Conservation (phyloP, 495 filamentous ascomycete genomes). For the Daldinia concentrica region DNA sequence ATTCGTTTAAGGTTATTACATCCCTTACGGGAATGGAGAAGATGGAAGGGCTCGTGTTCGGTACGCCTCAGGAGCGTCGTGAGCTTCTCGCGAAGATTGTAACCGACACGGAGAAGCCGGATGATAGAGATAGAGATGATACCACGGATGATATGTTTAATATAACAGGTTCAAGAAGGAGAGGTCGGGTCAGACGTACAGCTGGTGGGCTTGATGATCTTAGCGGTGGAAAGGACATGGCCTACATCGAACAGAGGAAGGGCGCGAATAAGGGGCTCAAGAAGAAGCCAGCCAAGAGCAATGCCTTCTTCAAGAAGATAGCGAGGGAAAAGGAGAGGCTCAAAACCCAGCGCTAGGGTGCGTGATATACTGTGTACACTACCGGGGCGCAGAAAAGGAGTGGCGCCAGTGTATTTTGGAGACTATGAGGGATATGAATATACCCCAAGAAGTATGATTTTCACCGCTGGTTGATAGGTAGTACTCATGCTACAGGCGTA, state of each 20-base stretch:
- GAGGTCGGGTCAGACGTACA: constrained; percentile 74
- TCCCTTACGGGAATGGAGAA: constrained; percentile 91
- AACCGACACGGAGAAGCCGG: constrained; percentile 80
- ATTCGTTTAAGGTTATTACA: constrained; percentile 99
- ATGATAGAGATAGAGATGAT: constrained; percentile 80
- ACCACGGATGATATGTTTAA: constrained; percentile 87
- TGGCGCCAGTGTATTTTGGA: constrained; percentile 17
- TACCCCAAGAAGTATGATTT: constrained; percentile 24
- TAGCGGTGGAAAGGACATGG: constrained; percentile 93
- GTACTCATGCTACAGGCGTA: constrained; percentile 2
- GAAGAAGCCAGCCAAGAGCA: constrained; percentile 69
- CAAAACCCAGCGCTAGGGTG: constrained; percentile 31
- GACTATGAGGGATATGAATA: constrained; percentile 16
- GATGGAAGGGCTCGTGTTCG: constrained; percentile 80
- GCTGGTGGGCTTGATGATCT: constrained; percentile 87
- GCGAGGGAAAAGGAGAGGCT: constrained; percentile 68
- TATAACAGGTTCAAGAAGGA: constrained; percentile 58
- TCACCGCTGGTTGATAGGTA: constrained; percentile 22
- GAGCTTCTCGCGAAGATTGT: constrained; percentile 93
- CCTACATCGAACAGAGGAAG: constrained; percentile 91
- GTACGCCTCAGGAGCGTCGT: constrained; percentile 80
- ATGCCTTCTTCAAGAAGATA: constrained; percentile 80
- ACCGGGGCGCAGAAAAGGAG: constrained; percentile 3
- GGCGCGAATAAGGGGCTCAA: constrained; percentile 75
- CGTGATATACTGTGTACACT: constrained; percentile 15